Percentiles rank a stretch among this genome's conserved stretches.
Evolutionary conservation across 768 basidiomycete species (phyloP).

Genomic region (Boletus rex-veris): DNA sequence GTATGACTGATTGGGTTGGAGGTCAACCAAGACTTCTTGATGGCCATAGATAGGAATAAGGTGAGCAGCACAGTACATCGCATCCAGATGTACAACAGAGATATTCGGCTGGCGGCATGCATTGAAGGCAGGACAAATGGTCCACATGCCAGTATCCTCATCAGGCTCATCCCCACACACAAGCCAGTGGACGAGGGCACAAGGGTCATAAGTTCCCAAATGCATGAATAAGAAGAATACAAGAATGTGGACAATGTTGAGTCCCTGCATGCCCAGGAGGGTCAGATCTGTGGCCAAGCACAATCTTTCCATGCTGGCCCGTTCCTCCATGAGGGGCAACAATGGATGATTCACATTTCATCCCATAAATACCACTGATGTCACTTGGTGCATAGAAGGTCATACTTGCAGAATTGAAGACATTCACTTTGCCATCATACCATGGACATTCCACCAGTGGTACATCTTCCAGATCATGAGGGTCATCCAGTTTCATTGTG

Average conservation of each 20-base stretch:
- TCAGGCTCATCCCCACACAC: background rate
- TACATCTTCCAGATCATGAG: too few relatives aligned
- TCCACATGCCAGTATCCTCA: background rate
- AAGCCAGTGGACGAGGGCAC: background rate
- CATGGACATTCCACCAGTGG: too few relatives aligned
- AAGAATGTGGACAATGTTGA: background rate
- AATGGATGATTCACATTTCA: too few relatives aligned
- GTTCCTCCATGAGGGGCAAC: too few relatives aligned
- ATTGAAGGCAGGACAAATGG: background rate
- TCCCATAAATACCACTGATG: too few relatives aligned
- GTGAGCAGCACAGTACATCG: background rate
- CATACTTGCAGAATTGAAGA: too few relatives aligned
- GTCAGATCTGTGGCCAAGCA: too few relatives aligned
- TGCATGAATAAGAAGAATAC: background rate
- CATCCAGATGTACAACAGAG: background rate
- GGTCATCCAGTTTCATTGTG: too few relatives aligned
- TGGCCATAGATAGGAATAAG: background rate
- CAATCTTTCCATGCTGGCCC: too few relatives aligned
- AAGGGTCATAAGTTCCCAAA: background rate
- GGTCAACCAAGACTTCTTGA: background rate
- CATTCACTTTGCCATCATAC: too few relatives aligned
- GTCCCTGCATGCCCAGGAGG: background rate
- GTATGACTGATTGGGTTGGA: background rate
- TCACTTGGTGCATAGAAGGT: too few relatives aligned
- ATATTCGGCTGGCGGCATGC: background rate